These are phyloP conservation scores for Eucalyptus coolabah DNA, from an alignment of 345 rosid species.

Conservation along the genomic window DNA sequence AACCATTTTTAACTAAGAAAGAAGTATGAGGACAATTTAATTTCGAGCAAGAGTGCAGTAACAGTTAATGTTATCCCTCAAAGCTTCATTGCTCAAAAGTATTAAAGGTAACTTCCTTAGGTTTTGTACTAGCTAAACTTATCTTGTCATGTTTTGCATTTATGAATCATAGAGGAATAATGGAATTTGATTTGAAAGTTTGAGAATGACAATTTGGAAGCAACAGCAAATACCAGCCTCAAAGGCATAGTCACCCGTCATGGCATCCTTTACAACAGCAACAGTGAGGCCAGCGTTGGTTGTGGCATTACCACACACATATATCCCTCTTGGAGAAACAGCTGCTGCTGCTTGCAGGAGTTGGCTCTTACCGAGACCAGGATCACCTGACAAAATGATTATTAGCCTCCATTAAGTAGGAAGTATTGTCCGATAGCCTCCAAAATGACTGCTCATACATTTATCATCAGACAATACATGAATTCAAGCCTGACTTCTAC, in stretches of 20 bases:
- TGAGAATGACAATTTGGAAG: not conserved
- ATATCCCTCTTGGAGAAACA: slow-evolving; percentile 92
- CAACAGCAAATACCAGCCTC: slow-evolving; percentile 73
- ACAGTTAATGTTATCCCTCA: not conserved
- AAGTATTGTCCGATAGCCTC: not conserved
- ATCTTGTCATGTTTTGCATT: not conserved
- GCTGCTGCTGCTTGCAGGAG: slow-evolving; percentile 95
- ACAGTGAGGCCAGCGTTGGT: slow-evolving; percentile 94
- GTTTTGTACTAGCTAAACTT: not conserved
- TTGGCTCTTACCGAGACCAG: slow-evolving; percentile 99
- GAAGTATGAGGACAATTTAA: not conserved
- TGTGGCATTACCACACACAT: slow-evolving; percentile 95
- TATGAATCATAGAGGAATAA: not conserved
- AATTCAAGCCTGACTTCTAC: not conserved
- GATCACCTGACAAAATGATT: slow-evolving; percentile 62
- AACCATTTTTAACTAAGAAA: not conserved
- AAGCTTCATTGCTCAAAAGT: not conserved
- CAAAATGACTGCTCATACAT: not conserved
- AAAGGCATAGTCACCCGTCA: slow-evolving; percentile 88
- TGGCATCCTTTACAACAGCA: slow-evolving; percentile 88
- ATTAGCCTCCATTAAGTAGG: not conserved
- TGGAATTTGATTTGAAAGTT: not conserved
- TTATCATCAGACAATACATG: not conserved
- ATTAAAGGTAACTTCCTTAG: not conserved
- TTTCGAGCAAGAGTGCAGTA: not conserved